These are phyloP conservation scores for Aspergillus transmontanensis DNA, from an alignment of 2,329 filamentous ascomycete species.

Conservation along the genomic window DNA sequence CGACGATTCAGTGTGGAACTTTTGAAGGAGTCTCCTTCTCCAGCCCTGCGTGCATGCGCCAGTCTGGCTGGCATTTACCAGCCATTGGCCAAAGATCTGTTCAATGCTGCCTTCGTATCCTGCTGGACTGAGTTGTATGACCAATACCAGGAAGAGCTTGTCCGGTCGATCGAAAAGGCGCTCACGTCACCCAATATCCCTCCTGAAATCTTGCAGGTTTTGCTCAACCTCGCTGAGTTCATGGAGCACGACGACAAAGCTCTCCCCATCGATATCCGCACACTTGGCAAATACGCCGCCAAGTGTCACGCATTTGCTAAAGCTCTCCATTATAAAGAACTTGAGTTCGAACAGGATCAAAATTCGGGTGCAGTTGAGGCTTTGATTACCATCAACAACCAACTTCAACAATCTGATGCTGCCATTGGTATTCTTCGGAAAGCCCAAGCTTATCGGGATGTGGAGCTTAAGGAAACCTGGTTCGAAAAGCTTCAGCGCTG, in stretches of 20 bases:
- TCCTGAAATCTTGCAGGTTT: constrained; percentile 88
- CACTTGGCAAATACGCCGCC: constrained; percentile 89
- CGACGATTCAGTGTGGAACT: constrained; percentile 93
- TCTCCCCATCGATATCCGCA: constrained; percentile 92
- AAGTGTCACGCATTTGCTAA: constrained; percentile 98
- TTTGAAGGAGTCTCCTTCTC: constrained; percentile 92
- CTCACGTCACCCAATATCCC: constrained; percentile 95
- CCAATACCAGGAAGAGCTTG: constrained; percentile 94
- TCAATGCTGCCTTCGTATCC: constrained; percentile 98
- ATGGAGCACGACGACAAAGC: constrained; percentile 99
- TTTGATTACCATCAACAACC: constrained; percentile 98
- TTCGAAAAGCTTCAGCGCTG: constrained; percentile 97
- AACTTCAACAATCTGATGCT: constrained; percentile 96
- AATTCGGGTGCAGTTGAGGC: constrained; percentile 95
- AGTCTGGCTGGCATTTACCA: constrained; percentile 88
- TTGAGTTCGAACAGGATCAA: constrained; percentile 97
- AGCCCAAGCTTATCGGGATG: constrained; percentile 93
- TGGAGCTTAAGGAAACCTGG: constrained; percentile 96
- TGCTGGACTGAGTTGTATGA: constrained; percentile 99
- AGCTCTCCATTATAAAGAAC: constrained; percentile 96
- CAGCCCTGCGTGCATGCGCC: constrained; percentile 89
- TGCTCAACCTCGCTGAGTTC: constrained; percentile 96
- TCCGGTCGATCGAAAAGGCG: constrained; percentile 91
- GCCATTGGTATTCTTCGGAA: constrained; percentile 97
- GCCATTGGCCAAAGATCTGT: constrained; percentile 86